Conservation (phyloP, 2,329 filamentous ascomycete species). For the Xylariales sp. region DNA sequence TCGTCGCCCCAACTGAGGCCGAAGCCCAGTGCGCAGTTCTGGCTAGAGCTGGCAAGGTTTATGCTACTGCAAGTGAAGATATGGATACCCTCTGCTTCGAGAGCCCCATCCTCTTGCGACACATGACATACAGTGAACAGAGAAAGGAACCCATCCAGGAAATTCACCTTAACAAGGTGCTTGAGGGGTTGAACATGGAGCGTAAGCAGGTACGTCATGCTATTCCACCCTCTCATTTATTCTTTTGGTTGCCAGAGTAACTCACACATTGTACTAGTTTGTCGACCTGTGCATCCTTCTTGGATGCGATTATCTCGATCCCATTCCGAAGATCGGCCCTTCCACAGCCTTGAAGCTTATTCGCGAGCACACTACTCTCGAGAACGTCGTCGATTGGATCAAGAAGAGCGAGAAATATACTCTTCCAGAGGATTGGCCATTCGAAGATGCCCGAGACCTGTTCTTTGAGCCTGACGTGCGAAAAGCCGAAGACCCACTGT, state of each 20-base stretch:
- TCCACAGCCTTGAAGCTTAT: conserved; percentile 91
- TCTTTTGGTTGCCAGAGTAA: too few relatives aligned
- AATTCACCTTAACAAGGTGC: conserved; percentile 80
- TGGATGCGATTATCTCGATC: conserved; percentile 96
- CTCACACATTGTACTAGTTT: conserved; percentile 67
- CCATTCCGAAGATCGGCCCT: conserved; percentile 90
- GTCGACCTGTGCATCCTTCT: conserved; percentile 97
- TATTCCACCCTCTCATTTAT: too few relatives aligned
- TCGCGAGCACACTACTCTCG: conserved; percentile 82
- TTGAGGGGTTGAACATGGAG: conserved; percentile 86
- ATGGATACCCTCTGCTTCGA: conserved; percentile 99
- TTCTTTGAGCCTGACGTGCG: conserved; percentile 91
- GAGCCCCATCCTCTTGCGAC: conserved; percentile 81
- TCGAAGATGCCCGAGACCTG: conserved; percentile 81
- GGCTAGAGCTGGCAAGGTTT: conserved; percentile 89
- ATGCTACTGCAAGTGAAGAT: conserved; percentile 93
- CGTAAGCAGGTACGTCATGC: conserved; percentile 75
- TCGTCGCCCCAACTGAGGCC: conserved; percentile 92
- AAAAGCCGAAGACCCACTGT: conserved; percentile 74
- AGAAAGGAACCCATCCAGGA: conserved; percentile 97
- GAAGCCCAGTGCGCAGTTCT: conserved; percentile 94
- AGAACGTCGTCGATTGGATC: conserved; percentile 79
- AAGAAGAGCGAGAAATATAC: conserved; percentile 76
- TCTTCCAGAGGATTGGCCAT: conserved; percentile 96
- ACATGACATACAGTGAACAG: conserved; percentile 96